Base-by-base conservation (phyloP, 371 early-diverging fungal species). In the Apophysomyces trapeziformis region DNA sequence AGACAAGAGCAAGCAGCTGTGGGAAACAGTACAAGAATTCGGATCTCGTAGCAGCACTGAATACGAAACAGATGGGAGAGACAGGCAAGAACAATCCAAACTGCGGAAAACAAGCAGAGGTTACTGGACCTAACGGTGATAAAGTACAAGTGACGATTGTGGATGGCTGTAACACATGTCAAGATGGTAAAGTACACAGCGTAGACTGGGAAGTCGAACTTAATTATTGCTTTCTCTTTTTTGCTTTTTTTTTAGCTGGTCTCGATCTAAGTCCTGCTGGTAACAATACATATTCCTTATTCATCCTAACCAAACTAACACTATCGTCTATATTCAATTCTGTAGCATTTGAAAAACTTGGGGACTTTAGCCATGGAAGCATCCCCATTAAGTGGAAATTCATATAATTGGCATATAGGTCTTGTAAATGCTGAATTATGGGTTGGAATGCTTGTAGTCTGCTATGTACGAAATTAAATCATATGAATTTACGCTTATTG, bases 121-220 rank as follows among this genome's bases (percentile, higher is more conserved):
- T 85, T 0, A 65, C 61, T 11, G 85, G 85, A 16, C 81, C 84
- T 11, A 75, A 64, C 56, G 83, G 82, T 6, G 65, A 67, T 8
- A 61, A 60, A 1, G 71, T 85, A 16, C 65, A 66, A 26, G 86
- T 75, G 7, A 74, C 44, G 4, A 63, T 85, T 46, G 73, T 82
- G 11, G 88, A 86, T 63, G 73, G 69, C 6, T 87, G 88, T 66
- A 70, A 71, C 16, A 72, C 76, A 8, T 78, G 79, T 32, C 26
- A 64, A 32, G 39, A 57, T 0, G 71, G 74, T 46, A 70, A 67
- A 32, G 64, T 7, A 2, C 32, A 37, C 41, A 37, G 37, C 37
- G 14, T 11, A 57, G 41, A 18, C 9, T 38, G 5, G 7, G 18
- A 13, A 58, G 11, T 32, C 5, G 11, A 50, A 21, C 54, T 50